Evolutionary conservation across 768 basidiomycete species (phyloP), one percentile per base, ranked within the genome.

Genomic region (Paxillus ammoniavirescens): DNA sequence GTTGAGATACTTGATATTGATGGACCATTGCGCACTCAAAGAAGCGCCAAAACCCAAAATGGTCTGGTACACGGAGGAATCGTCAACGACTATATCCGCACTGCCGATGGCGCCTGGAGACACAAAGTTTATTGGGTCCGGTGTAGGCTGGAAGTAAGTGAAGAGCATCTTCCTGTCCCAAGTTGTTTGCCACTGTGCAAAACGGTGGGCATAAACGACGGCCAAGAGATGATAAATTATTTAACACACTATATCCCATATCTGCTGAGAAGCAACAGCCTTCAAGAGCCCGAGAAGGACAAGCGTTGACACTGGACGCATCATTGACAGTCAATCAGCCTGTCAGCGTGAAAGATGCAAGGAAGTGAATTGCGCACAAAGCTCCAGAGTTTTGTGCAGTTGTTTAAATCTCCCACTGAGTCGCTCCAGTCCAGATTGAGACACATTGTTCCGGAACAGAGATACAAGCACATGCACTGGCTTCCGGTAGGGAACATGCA

Each of bases 1-100:
- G 26, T 47, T 42, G 12, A 12, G 4, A 10, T 44, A 14, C 35
- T 50, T 30, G 9, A 18, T 43, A 26, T 42, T 47, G 49, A 30
- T 15, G 30, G 43, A 23, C 15, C 26, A 33, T 44, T 15, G 62
- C 72, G 31, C 60, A 89, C 89, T 89, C 31, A 90, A 71, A 0
- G 82, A 61, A 8, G 77, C 85, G 0, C 88, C 88, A 60, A 87
- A 86, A 12, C 89, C 88, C 48, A 75, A 76, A 38, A 91, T 81
- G 1, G 74, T 69, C 68, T 89, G 89, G 66, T 79, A 83, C n/a
- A 76, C 65, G 3, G 70, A 57, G 3, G 67, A 68, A 63, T 87
- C 86, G 46, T 82, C 66, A 13, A 91, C 69, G 40, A 76, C 75
- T 49, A 90, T 89, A 63, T 89, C 80, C 0, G 86, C 87, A 42